Base-by-base conservation (phyloP, 139 green algal genomes). In the Coelastrella sp. region DNA sequence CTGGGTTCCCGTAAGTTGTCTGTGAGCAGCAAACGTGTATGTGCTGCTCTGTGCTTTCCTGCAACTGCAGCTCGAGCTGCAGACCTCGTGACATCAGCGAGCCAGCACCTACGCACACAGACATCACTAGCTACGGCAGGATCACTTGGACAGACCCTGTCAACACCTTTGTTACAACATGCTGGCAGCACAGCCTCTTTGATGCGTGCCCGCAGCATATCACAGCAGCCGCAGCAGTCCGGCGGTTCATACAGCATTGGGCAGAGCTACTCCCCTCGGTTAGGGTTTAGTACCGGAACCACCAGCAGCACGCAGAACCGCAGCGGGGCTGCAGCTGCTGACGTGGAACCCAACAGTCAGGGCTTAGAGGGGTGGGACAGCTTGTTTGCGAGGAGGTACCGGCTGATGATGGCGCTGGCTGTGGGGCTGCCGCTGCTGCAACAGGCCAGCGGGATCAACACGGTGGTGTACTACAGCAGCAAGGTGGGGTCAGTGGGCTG, bases 391-490 rank as follows among this genome's bases (percentile, higher is more conserved):
- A 65, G n/a, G 7, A 61, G 84, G 17, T 96, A 96, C 89, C 85
- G 94, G 22, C 77, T 86, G 23, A 93, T 96, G 68, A 92, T 96
- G 93, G 19, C 94, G n/a, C 91, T 96, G 73, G 93, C 94, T 13
- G 73, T 92, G 47, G 90, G 84, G 32, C 84, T 97, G 87, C 93
- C 92, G n/a, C 83, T 97, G 22, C 80, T 96, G 14, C 97, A 98
- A 92, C 97, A 98, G 93, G 86, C 95, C 58, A 93, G 92, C 3
- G 97, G 97, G 76, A 98, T 98, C 91, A 98, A 98, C 95, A 96
- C 94, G 5, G 92, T 98, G 32, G 93, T 98, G 19, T 96, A 97
- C 90, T 98, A 96, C 85, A 94, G 75, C 11, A 93, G 91, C 8
- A 47, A 82, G 89, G 89, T 92, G n/a, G n/a, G n/a, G n/a, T n/a